Evolutionary conservation across 2,329 filamentous ascomycete species (phyloP).

Genomic region (Orbilia brochopaga): DNA sequence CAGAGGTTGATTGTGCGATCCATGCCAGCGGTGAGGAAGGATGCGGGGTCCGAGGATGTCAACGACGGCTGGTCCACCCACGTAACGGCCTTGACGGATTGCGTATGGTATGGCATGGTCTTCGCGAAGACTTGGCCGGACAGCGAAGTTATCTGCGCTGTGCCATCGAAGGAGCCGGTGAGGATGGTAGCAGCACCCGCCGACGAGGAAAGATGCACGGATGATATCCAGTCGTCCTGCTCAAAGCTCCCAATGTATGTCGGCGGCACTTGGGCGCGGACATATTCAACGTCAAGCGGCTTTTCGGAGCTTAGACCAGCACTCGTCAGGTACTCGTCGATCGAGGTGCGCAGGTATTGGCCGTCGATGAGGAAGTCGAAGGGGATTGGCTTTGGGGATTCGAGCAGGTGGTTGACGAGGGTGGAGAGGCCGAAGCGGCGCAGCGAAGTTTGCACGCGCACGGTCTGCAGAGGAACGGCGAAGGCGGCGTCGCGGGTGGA

Average conservation of each 20-base stretch:
- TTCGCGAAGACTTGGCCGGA: conserved; percentile 82
- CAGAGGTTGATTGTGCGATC: conserved; percentile 87
- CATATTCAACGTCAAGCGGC: conserved; percentile 87
- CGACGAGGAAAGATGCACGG: conserved; percentile 71
- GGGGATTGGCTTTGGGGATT: conserved; percentile 70
- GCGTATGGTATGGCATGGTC: conserved; percentile 73
- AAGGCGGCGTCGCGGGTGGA: conserved; percentile 69
- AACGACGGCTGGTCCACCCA: conserved; percentile 64
- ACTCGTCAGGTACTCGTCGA: conserved; percentile 85
- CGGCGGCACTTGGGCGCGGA: conserved; percentile 86
- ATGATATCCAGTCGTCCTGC: conserved; percentile 96
- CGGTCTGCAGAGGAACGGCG: conserved; percentile 63
- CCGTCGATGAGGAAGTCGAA: conserved; percentile 97
- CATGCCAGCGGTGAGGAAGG: conserved; percentile 80
- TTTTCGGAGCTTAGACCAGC: conserved; percentile 89
- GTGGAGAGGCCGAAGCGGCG: conserved; percentile 73
- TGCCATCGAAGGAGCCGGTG: conserved; percentile 92
- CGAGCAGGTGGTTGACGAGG: conserved; percentile 75
- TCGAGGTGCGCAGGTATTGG: conserved; percentile 82
- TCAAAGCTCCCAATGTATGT: conserved; percentile 89
- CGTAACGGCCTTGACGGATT: conserved; percentile 79
- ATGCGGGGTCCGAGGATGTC: conserved; percentile 68
- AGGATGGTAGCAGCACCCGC: conserved; percentile 70
- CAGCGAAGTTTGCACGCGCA: conserved; percentile 60
- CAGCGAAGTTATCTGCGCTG: conserved; percentile 86